Conservation (phyloP, 2,329 filamentous ascomycete genomes). For the Daldinia sp. region DNA sequence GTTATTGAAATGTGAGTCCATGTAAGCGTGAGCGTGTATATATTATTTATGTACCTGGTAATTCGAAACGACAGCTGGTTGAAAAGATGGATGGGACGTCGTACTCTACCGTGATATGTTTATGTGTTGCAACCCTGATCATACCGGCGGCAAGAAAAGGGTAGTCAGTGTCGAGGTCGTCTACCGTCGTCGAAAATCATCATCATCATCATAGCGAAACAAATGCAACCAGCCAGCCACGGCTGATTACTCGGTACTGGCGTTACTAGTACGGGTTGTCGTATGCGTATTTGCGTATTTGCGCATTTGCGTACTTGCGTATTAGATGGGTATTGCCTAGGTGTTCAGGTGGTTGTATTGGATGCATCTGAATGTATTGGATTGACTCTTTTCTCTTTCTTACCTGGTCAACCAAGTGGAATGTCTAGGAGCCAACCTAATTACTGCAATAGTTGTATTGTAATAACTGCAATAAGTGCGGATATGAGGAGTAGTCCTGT, state of each 20-base stretch:
- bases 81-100: background rate
- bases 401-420: slow-evolving; percentile 8
- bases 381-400: background rate
- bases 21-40: background rate
- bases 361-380: background rate
- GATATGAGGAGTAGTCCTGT: slow-evolving; percentile 4
- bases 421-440: slow-evolving; percentile 9
- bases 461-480: background rate
- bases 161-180: background rate
- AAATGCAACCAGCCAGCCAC: slow-evolving; percentile 30
- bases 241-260: background rate
- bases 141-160: slow-evolving; percentile 19
- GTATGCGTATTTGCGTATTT: slow-evolving; percentile 1
- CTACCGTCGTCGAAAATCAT: background rate
- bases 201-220: slow-evolving; percentile 7
- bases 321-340: no score
- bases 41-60: slow-evolving; percentile 4
- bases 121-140: slow-evolving; percentile 3
- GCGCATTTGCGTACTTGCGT: no score
- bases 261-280: background rate
- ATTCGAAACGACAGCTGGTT: slow-evolving; percentile 6
- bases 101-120: slow-evolving; percentile 2
- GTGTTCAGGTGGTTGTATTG: no score
- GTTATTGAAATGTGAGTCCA: background rate
- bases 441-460: slow-evolving; percentile 3